Conservation (phyloP, 352 stramenopile genomes). For the Phytophthora uliginosa region DNA sequence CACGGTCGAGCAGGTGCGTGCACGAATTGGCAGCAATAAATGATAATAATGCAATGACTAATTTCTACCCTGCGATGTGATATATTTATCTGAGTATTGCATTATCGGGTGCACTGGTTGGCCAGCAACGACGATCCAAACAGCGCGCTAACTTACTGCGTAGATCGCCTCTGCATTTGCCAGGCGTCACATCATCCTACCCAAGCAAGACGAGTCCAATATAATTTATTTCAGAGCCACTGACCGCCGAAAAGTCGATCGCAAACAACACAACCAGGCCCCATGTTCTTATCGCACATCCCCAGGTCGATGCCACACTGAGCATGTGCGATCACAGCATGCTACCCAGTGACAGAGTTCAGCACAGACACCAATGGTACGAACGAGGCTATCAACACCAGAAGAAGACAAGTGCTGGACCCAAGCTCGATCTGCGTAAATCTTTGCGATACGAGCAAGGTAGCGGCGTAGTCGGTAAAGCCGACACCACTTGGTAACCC, state of each 20-base stretch:
- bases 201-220: constrained; percentile 74
- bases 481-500: constrained; percentile 68
- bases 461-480: constrained; percentile 51
- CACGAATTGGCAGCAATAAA: neutral
- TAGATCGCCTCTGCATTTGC: constrained; percentile 66
- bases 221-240: constrained; percentile 62
- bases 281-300: constrained; percentile 41
- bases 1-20: neutral
- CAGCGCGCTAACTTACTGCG: constrained; percentile 54
- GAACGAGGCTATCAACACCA: constrained; percentile 56
- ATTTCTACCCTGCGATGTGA: neutral
- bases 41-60: neutral
- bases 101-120: constrained; percentile 23
- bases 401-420: constrained; percentile 64
- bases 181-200: constrained; percentile 80
- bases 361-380: constrained; percentile 44
- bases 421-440: constrained; percentile 54
- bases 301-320: constrained; percentile 59
- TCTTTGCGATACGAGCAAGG: constrained; percentile 49
- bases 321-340: constrained; percentile 66
- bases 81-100: neutral
- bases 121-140: constrained; percentile 68
- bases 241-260: constrained; percentile 55
- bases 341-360: constrained; percentile 64
- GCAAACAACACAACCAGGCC: constrained; percentile 70